These are phyloP conservation scores for Colletotrichum chrysophilum DNA, from an alignment of 2,329 filamentous ascomycete genomes.

Conservation along the genomic window DNA sequence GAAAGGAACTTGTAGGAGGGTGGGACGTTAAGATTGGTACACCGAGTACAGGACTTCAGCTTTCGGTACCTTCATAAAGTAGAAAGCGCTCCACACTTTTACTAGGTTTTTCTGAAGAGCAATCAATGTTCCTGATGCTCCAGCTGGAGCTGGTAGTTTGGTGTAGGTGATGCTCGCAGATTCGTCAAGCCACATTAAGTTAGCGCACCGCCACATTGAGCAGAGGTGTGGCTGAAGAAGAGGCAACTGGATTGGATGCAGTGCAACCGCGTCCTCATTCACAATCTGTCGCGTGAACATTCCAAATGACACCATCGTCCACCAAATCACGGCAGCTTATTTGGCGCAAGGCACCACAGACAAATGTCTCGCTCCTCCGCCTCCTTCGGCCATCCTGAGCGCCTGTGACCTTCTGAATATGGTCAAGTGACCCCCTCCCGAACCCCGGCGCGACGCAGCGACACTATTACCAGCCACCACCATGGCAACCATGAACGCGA, in stretches of 20 bases:
- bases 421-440: constrained; percentile 1
- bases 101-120: too few species aligned
- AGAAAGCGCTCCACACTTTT: neutral
- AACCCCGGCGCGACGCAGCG: neutral
- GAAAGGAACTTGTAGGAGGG: neutral
- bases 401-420: constrained; percentile 5
- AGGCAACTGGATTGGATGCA: neutral
- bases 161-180: neutral
- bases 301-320: neutral
- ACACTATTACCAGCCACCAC: neutral
- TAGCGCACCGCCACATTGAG: neutral
- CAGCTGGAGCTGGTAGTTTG: neutral
- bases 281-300: neutral
- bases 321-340: neutral
- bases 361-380: neutral
- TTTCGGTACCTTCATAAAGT: neutral
- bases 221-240: neutral
- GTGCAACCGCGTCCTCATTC: neutral
- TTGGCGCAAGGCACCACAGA: neutral
- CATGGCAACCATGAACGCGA: neutral
- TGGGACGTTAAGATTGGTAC: neutral
- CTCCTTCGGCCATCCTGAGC: neutral
- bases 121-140: neutral
- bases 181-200: neutral
- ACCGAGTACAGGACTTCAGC: neutral